phyloP scores from a whole-genome alignment of 2,329 filamentous ascomycete genomes.

The Pseudogymnoascus sp. region DNA sequence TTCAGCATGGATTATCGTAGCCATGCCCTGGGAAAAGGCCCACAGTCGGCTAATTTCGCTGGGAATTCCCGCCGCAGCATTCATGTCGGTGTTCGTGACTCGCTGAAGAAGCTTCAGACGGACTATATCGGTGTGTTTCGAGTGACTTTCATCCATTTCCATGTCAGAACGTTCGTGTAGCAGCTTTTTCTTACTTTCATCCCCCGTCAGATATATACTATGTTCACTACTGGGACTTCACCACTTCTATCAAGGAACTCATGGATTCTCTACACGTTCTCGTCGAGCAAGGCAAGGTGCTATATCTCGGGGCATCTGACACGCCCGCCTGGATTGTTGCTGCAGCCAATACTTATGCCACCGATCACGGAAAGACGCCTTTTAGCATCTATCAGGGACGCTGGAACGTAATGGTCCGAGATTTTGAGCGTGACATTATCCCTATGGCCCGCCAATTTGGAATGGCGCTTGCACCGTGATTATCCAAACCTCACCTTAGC shows the following conservation, averaged over 20 bases:
- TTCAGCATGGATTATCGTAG: constrained; percentile 51
- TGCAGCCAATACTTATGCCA: constrained; percentile 61
- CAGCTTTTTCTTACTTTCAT: background rate
- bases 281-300: constrained; percentile 52
- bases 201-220: background rate
- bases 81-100: constrained; percentile 44
- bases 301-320: constrained; percentile 61
- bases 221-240: constrained; percentile 39
- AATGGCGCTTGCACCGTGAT: constrained; percentile 43
- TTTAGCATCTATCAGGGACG: constrained; percentile 63
- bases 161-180: background rate
- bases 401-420: constrained; percentile 54
- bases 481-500: background rate
- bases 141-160: background rate
- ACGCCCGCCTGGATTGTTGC: constrained; percentile 62
- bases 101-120: constrained; percentile 53
- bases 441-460: constrained; percentile 50
- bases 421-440: constrained; percentile 57
- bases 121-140: constrained; percentile 58
- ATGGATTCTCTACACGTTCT: constrained; percentile 61
- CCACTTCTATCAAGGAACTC: constrained; percentile 54
- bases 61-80: constrained; percentile 58
- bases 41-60: constrained; percentile 44
- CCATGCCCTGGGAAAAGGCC: constrained; percentile 28
- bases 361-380: constrained; percentile 58